A percentile compares a stretch with the other conserved stretches of the same genome.
phyloP scores from a whole-genome alignment of 371 early-diverging fungal genomes.

The Mucor saturninus region DNA sequence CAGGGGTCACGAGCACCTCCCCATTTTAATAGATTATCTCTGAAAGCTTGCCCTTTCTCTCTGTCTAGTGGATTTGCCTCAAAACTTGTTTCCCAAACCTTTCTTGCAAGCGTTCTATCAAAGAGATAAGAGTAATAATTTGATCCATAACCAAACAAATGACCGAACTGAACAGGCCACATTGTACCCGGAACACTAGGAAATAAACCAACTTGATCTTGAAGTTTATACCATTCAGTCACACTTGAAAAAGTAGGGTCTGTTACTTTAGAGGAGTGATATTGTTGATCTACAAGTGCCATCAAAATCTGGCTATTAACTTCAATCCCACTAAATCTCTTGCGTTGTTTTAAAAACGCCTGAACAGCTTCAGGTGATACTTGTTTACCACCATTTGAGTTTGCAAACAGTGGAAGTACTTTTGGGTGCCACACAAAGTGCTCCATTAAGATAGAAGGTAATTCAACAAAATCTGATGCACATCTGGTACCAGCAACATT shows the following conservation, averaged over 20 bases:
- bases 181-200: constrained; percentile 71
- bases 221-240: constrained; percentile 54
- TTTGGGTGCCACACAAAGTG: constrained; percentile 80
- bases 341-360: constrained; percentile 56
- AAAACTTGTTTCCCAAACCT: constrained; percentile 79
- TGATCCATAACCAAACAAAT: constrained; percentile 90
- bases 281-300: constrained; percentile 86
- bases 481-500: constrained; percentile 95
- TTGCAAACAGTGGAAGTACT: constrained; percentile 72
- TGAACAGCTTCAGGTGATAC: constrained; percentile 49
- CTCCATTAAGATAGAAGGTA: constrained; percentile 96
- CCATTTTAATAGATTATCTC: constrained; percentile 81
- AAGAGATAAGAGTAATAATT: constrained; percentile 95
- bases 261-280: constrained; percentile 57
- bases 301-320: constrained; percentile 87
- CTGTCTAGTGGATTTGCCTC: constrained; percentile 57
- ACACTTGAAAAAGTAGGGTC: constrained; percentile 56
- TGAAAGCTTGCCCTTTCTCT: constrained; percentile 65
- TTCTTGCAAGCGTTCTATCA: constrained; percentile 81
- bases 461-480: constrained; percentile 94
- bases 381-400: constrained; percentile 58
- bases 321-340: constrained; percentile 73
- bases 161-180: constrained; percentile 94
- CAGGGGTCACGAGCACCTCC: constrained; percentile 96
- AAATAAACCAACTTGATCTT: constrained; percentile 63